These are phyloP conservation scores for Cenchrus americanus DNA, from an alignment of 176 grass and related monocot species.

Conservation along the genomic window DNA sequence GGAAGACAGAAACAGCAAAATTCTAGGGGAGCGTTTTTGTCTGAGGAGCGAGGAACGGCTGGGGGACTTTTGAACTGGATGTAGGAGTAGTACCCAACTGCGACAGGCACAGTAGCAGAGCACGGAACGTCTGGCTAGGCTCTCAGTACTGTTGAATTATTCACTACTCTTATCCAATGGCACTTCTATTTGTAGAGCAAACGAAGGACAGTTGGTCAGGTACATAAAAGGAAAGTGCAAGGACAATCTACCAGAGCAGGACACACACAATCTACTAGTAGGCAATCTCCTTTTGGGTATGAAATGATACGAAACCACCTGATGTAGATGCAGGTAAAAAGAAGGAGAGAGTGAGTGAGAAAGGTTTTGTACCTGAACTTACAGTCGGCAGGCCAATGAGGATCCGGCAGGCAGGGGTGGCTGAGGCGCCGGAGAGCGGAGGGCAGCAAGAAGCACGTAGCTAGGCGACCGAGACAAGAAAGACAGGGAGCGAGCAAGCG, in stretches of 20 bases:
- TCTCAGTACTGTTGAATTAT: conserved; percentile 38
- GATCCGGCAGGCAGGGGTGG: not conserved
- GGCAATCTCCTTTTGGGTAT: not conserved
- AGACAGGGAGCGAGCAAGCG: not conserved
- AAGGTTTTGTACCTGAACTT: not conserved
- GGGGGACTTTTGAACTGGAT: not conserved
- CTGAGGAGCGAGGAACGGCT: not conserved
- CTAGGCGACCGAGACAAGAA: not conserved
- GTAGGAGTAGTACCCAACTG: not conserved
- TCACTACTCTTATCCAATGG: not conserved
- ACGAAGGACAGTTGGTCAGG: not conserved
- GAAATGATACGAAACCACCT: conserved; percentile 20
- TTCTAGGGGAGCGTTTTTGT: not conserved
- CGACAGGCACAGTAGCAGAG: not conserved
- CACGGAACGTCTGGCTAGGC: not conserved
- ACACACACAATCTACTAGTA: not conserved
- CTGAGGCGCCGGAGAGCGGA: not conserved
- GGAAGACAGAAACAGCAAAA: not conserved
- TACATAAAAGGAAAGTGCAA: conserved; percentile 21
- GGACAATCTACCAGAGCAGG: not conserved
- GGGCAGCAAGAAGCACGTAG: not conserved
- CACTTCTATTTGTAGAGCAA: not conserved
- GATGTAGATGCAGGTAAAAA: not conserved
- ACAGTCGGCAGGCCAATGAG: not conserved
- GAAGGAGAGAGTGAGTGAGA: not conserved